Conservation (phyloP, 768 basidiomycete species). For the Suillus cothurnatus region DNA sequence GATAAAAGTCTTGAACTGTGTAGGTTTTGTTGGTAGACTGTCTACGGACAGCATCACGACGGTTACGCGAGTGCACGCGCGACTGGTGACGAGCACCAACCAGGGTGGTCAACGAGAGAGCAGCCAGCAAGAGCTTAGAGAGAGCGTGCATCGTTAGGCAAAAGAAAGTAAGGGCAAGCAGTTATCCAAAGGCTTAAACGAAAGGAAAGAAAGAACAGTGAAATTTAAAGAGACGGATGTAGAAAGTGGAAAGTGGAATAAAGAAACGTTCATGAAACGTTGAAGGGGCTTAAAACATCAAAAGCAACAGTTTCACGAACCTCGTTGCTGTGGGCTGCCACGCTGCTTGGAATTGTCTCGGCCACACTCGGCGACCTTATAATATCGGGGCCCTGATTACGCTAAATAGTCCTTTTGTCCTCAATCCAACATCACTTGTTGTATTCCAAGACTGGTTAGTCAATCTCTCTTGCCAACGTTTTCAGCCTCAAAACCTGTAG, state of each 20-base stretch:
- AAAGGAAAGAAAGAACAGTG: background rate
- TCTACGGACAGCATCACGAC: conserved; percentile 21
- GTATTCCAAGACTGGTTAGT: background rate
- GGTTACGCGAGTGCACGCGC: conserved; percentile 31
- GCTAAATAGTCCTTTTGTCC: conserved; percentile 1
- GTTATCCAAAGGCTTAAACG: background rate
- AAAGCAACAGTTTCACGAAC: background rate
- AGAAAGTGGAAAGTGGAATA: background rate
- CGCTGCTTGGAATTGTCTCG: background rate
- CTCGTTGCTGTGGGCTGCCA: conserved; percentile 1
- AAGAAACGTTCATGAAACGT: conserved; percentile 1
- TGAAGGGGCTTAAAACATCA: background rate
- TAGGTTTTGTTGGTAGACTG: conserved; percentile 32
- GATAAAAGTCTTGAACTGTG: conserved; percentile 40
- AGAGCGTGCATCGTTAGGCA: conserved; percentile 33
- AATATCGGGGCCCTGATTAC: background rate
- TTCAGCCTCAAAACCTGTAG: background rate
- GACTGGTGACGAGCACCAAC: conserved; percentile 36
- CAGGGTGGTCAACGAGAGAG: conserved; percentile 38
- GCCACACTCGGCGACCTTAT: conserved; percentile 1
- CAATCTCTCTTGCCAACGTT: background rate
- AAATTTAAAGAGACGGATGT: background rate
- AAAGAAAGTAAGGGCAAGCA: conserved; percentile 3
- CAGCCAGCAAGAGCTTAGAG: conserved; percentile 33
- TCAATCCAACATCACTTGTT: background rate